Conservation (phyloP, 73 alveolate species). For the Paramecium sonneborni region DNA sequence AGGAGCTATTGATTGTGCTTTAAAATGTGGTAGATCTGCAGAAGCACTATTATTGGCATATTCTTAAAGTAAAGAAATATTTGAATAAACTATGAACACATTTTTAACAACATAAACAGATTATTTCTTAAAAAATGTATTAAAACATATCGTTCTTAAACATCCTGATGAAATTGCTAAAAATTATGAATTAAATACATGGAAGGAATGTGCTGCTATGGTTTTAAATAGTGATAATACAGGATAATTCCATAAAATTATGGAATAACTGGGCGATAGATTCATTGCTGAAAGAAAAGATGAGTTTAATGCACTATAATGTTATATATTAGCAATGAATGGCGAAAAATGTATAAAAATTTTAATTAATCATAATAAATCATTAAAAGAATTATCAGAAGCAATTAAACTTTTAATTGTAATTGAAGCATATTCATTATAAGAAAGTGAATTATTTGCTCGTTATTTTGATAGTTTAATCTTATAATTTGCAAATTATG, state of each 20-base stretch:
- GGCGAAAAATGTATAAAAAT: constrained; percentile 70
- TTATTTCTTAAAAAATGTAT: constrained; percentile 84
- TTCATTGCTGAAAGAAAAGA: constrained; percentile 75
- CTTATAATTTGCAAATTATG: background rate
- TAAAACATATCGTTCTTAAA: constrained; percentile 85
- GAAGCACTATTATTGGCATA: constrained; percentile 94
- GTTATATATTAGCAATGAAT: constrained; percentile 79
- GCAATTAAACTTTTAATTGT: constrained; percentile 52
- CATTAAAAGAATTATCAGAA: constrained; percentile 45
- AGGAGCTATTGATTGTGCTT: constrained; percentile 95
- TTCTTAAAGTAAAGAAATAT: constrained; percentile 84
- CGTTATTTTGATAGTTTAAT: background rate
- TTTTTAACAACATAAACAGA: constrained; percentile 89
- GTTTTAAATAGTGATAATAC: constrained; percentile 60
- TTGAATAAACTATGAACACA: constrained; percentile 87
- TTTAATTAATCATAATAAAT: constrained; percentile 69
- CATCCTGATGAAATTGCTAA: constrained; percentile 89
- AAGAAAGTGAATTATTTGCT: background rate
- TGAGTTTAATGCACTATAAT: constrained; percentile 75
- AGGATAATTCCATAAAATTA: constrained; percentile 65
- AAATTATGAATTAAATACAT: constrained; percentile 83
- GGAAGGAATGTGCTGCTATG: constrained; percentile 96
- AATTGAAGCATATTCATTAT: background rate
- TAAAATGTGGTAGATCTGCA: constrained; percentile 93
- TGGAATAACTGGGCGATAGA: constrained; percentile 77